Base-by-base conservation (phyloP, 1,284 basidiomycete genomes). In the Stygiomarasmius scandens region DNA sequence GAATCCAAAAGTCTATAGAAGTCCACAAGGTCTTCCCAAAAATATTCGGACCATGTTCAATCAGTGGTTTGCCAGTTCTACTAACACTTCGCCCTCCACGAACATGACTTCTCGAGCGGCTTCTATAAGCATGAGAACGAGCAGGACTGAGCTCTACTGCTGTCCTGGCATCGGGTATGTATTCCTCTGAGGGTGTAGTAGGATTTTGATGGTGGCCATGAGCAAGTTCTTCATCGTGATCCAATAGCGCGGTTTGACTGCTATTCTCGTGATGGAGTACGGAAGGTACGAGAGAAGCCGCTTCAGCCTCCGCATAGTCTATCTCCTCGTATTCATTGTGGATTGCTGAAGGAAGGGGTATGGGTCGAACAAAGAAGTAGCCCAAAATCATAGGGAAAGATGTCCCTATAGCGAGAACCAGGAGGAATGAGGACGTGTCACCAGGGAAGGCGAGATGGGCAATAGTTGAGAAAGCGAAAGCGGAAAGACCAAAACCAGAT, bases 401-500 rank as follows among this genome's bases (percentile, higher is more conserved):
- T 1, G 89, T 90, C 1, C 92, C 92, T 2, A 89, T 66, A 0
- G 87, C 81, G 10, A 94, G 82, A n/a, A 90, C 68, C 0, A 86
- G 74, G 2, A 94, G 73, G 56, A 93, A 86, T 3, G 82, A 81
- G 2, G 83, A 85, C 0, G 88, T 90, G 63, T 92, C 79, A 0
- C 89, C 91, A 0, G 87, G 84, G 61, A 85, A 93, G 25, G 87
- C 64, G 0, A 77, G 62, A 56, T 90, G 85, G 0, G 88, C 84
- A 19, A 92, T 68, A 0, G 83, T 79, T 22, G 87, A 87, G 72
- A 93, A 94, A 58, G 89, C 76, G 72, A 93, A 93, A 0, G 92
- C 92, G 8, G 89, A 92, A 4, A 94, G 78, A 0, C 92, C 92
- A 59, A 92, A 93, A n/a, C 90, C 92, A 0, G 90, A 90, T 16